These are phyloP conservation scores for Lophium mytilinum DNA, from an alignment of 495 filamentous ascomycete species.

Conservation along the genomic window DNA sequence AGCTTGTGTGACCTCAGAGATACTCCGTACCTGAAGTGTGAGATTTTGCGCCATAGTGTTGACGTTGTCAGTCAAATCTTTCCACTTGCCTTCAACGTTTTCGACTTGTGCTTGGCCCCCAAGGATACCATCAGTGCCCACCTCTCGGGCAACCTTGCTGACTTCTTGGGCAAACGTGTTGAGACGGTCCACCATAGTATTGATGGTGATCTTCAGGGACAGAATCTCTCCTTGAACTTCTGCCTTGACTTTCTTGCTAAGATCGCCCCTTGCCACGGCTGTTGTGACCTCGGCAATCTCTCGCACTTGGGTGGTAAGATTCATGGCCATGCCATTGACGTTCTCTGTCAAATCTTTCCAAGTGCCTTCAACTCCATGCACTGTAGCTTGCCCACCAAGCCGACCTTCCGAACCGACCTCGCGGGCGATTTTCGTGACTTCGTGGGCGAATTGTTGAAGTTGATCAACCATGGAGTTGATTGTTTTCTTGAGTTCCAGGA, in stretches of 20 bases:
- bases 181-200: constrained; percentile 96
- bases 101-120: constrained; percentile 95
- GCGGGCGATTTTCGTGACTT: constrained; percentile 95
- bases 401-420: constrained; percentile 96
- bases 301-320: constrained; percentile 93
- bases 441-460: constrained; percentile 89
- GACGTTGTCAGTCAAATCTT: constrained; percentile 94
- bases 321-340: constrained; percentile 98
- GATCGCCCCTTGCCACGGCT: constrained; percentile 87
- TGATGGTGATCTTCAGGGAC: constrained; percentile 94
- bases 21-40: constrained; percentile 89
- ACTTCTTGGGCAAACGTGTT: constrained; percentile 97
- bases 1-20: constrained; percentile 94
- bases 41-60: constrained; percentile 94
- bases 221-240: constrained; percentile 95
- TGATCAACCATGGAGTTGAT: constrained; percentile 99
- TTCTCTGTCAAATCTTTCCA: constrained; percentile 97
- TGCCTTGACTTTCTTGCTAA: constrained; percentile 92
- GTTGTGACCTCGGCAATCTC: constrained; percentile 98
- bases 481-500: constrained; percentile 88
- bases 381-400: constrained; percentile 90
- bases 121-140: constrained; percentile 93
- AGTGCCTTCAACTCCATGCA: constrained; percentile 94
- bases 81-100: constrained; percentile 98
- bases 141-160: constrained; percentile 95